Conservation (phyloP, 1,284 basidiomycete genomes). For the Leccinum griseonigrum region DNA sequence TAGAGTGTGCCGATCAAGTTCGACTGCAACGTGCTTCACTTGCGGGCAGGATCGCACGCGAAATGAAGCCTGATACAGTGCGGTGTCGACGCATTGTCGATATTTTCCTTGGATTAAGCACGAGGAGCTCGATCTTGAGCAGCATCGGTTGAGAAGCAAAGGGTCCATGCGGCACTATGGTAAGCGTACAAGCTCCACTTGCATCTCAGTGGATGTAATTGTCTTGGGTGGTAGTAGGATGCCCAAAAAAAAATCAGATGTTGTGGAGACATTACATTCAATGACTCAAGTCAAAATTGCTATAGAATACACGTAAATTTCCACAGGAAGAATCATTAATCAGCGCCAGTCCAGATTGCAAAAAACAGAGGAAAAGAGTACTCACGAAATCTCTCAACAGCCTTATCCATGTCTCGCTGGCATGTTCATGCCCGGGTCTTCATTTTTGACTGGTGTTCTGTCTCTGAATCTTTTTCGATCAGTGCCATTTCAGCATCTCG, state of each 20-base stretch:
- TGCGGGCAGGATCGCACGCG: neutral
- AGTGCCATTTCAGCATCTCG: constrained; percentile 15
- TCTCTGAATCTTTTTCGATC: neutral
- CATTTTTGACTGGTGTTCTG: neutral
- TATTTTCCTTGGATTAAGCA: neutral
- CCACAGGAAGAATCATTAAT: neutral
- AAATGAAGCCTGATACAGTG: neutral
- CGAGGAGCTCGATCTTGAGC: neutral
- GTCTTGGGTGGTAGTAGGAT: neutral
- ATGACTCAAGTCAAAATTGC: neutral
- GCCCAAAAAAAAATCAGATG: neutral
- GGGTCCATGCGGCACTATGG: neutral
- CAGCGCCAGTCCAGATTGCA: neutral
- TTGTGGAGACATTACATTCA: neutral
- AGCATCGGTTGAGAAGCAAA: neutral
- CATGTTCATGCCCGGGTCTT: neutral
- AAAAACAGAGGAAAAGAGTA: neutral
- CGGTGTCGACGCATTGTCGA: constrained; percentile 2
- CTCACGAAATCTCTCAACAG: constrained; percentile 9
- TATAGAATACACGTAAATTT: constrained; percentile 4
- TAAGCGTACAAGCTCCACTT: neutral
- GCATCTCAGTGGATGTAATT: neutral
- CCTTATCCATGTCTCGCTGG: neutral
- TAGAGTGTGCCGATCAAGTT: neutral
- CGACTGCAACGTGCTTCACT: constrained; percentile 4